These are phyloP conservation scores for Aegle marmelos DNA, from an alignment of 345 rosid species.

Conservation along the genomic window DNA sequence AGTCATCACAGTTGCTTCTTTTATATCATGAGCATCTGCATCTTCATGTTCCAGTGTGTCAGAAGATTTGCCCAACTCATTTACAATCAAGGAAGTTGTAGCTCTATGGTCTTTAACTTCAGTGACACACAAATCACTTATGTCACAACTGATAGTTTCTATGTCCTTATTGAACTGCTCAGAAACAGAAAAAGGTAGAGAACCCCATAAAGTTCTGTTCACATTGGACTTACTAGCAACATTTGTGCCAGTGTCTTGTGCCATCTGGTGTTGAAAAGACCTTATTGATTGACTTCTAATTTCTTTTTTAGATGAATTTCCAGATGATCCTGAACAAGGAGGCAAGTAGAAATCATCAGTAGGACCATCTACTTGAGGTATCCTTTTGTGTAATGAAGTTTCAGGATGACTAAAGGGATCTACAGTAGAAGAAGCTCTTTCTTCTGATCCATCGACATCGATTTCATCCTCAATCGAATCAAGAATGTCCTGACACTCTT, in stretches of 20 bases:
- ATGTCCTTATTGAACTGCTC: constrained; percentile 32
- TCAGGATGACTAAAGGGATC: constrained; percentile 22
- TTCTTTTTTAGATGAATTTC: constrained; percentile 37
- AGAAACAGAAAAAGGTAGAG: constrained; percentile 49
- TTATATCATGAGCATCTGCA: constrained; percentile 24
- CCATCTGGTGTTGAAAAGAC: constrained; percentile 22
- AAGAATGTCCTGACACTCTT: constrained; percentile 95
- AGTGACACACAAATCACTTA: constrained; percentile 23
- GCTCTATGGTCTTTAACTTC: constrained; percentile 27
- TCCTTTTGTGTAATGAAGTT: constrained; percentile 37
- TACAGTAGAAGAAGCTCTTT: constrained; percentile 26
- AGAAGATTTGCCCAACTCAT: constrained; percentile 29
- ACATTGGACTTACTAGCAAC: constrained; percentile 33
- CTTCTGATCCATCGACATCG: constrained; percentile 42
- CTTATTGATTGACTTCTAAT: constrained; percentile 34
- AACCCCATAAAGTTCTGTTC: constrained; percentile 55
- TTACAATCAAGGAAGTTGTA: constrained; percentile 18
- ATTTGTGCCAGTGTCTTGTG: constrained; percentile 24
- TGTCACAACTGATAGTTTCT: constrained; percentile 22
- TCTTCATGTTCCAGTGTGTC: constrained; percentile 28
- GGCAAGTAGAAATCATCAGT: constrained; percentile 36
- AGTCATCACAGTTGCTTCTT: constrained; percentile 30
- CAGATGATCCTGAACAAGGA: constrained; percentile 32
- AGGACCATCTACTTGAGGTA: constrained; percentile 49
- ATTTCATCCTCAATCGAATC: constrained; percentile 68